phyloP scores from a whole-genome alignment of 257 asterid species.

The Vinca minor region DNA sequence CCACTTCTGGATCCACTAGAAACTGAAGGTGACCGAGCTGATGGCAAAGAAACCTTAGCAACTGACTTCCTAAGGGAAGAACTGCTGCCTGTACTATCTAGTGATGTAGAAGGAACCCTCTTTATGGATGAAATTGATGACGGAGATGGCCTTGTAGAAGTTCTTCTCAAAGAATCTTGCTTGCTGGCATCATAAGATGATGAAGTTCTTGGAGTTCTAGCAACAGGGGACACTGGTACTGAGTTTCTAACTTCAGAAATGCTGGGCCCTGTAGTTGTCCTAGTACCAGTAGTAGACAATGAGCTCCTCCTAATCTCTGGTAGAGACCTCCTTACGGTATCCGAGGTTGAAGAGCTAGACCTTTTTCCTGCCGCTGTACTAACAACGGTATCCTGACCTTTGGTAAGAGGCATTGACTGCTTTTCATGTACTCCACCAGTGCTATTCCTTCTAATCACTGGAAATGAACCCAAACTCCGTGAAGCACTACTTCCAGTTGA shows the following conservation, averaged over 20 bases:
- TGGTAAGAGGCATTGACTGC: slow-evolving; percentile 39
- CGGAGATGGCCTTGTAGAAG: slow-evolving; percentile 43
- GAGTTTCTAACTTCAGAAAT: slow-evolving; percentile 47
- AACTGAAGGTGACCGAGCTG: slow-evolving; percentile 44
- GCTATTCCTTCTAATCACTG: slow-evolving; percentile 71
- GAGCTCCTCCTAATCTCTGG: slow-evolving; percentile 60
- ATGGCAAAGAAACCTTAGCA: slow-evolving; percentile 39
- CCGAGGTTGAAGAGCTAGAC: slow-evolving; percentile 45
- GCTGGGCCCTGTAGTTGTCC: slow-evolving; percentile 37
- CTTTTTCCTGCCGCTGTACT: slow-evolving; percentile 34
- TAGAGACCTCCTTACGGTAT: slow-evolving; percentile 64
- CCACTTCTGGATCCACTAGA: slow-evolving; percentile 66
- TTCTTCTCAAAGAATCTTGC: slow-evolving; percentile 38
- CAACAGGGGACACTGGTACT: slow-evolving; percentile 53
- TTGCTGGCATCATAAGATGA: slow-evolving; percentile 52
- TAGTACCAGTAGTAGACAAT: slow-evolving; percentile 38
- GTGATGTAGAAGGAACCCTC: slow-evolving; percentile 52
- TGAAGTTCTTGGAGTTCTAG: slow-evolving; percentile 58
- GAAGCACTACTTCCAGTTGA: slow-evolving; percentile 64
- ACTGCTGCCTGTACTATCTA: slow-evolving; percentile 62
- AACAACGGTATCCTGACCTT: slow-evolving; percentile 29
- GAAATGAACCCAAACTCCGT: slow-evolving; percentile 44
- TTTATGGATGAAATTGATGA: slow-evolving; percentile 45
- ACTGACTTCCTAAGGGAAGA: slow-evolving; percentile 46
- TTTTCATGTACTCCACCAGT: slow-evolving; percentile 74